Evolutionary conservation across 2,329 filamentous ascomycete species (phyloP).

Genomic region (Fusarium chuoi): DNA sequence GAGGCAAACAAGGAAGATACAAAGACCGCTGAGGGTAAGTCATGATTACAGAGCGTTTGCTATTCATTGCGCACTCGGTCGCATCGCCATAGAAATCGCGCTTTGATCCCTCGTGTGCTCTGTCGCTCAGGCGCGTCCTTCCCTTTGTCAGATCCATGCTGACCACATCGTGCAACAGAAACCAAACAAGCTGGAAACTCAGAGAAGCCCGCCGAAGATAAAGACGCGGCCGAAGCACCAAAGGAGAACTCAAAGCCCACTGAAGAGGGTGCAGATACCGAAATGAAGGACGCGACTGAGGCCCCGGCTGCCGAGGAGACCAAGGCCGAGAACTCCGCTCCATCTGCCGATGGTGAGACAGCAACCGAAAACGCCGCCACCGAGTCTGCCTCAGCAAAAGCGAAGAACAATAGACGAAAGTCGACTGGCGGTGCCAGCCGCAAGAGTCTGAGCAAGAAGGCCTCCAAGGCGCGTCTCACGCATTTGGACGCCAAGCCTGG

Average conservation of each 20-base stretch:
- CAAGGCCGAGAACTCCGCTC: conserved; percentile 40
- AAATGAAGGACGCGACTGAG: conserved; percentile 59
- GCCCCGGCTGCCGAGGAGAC: conserved; percentile 45
- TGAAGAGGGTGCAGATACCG: conserved; percentile 57
- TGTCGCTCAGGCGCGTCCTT: conserved; percentile 35
- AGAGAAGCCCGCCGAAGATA: conserved; percentile 46
- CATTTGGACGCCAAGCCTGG: conserved; percentile 87
- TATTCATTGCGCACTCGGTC: conserved; percentile 12
- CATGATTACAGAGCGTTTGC: background rate
- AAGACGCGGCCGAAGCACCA: conserved; percentile 43
- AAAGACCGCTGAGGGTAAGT: conserved; percentile 49
- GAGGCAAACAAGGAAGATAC: conserved; percentile 43
- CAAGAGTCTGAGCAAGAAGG: conserved; percentile 89
- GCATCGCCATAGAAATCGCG: conserved; percentile 14
- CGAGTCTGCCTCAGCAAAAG: conserved; percentile 48
- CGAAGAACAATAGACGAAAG: conserved; percentile 73
- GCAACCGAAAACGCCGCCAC: conserved; percentile 39
- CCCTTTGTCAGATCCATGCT: conserved; percentile 40
- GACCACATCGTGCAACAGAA: conserved; percentile 43
- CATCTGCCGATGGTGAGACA: conserved; percentile 42
- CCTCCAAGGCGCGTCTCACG: conserved; percentile 75
- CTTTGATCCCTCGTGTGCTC: conserved; percentile 23
- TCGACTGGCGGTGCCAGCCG: conserved; percentile 75
- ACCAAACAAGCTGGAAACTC: conserved; percentile 43
- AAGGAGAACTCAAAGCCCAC: conserved; percentile 40